Conservation (phyloP, 257 asterid species). For the Penstemon eatonii region DNA sequence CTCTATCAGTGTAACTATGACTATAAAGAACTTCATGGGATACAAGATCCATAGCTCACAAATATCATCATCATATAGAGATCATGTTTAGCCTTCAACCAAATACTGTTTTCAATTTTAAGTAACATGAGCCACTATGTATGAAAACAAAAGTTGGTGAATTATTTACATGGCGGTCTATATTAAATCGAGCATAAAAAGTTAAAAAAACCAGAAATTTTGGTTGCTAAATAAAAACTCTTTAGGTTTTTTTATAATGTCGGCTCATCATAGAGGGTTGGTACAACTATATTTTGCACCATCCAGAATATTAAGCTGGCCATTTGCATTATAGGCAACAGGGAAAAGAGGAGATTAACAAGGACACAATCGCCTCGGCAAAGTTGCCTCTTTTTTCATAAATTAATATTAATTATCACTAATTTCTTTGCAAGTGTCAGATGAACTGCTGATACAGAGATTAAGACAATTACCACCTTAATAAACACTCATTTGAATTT, state of each 20-base stretch:
- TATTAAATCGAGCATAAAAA: not conserved
- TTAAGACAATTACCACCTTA: not conserved
- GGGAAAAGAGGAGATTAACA: constrained; percentile 20
- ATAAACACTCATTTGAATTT: not conserved
- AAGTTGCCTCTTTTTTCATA: constrained; percentile 13
- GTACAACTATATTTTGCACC: not conserved
- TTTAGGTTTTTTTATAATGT: not conserved
- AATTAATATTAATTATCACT: not conserved
- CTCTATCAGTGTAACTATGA: constrained; percentile 61
- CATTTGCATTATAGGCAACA: constrained; percentile 21
- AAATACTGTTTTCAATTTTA: not conserved
- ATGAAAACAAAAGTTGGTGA: not conserved
- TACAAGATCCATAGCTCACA: constrained; percentile 38
- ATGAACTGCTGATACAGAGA: not conserved
- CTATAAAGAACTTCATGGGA: constrained; percentile 39
- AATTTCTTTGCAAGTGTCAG: not conserved
- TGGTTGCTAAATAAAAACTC: not conserved
- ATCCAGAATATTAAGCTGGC: not conserved
- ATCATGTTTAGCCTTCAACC: constrained; percentile 2
- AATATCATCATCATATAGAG: constrained; percentile 41
- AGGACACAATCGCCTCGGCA: constrained; percentile 13
- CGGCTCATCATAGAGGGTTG: not conserved
- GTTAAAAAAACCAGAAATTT: not conserved
- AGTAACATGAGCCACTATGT: not conserved
- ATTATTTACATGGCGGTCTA: not conserved